phyloP scores from a whole-genome alignment of 2,329 filamentous ascomycete species.

The Chaetomiaceae sp. region DNA sequence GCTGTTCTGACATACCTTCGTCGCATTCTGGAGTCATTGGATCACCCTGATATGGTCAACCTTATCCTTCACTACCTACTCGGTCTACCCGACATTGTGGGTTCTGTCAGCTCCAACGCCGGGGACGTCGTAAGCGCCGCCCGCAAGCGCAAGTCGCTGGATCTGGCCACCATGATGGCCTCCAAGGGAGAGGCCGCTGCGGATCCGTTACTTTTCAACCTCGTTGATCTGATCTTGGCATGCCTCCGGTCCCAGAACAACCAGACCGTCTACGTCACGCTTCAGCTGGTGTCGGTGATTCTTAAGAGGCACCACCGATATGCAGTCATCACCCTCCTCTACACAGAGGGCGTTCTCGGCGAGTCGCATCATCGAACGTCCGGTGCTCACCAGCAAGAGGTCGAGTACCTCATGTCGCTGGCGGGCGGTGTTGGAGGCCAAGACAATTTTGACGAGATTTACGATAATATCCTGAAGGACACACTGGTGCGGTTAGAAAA shows the following conservation, averaged over 20 bases:
- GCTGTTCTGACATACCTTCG: constrained; percentile 91
- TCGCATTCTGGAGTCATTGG: constrained; percentile 82
- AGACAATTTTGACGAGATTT: constrained; percentile 67
- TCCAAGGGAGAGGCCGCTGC: constrained; percentile 67
- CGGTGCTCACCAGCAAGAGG: constrained; percentile 70
- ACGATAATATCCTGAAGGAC: constrained; percentile 68
- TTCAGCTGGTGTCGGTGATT: constrained; percentile 82
- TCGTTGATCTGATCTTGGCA: constrained; percentile 84
- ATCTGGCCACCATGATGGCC: constrained; percentile 75
- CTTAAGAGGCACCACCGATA: constrained; percentile 84
- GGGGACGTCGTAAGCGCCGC: constrained; percentile 60
- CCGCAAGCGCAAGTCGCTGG: constrained; percentile 82
- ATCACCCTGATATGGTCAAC: constrained; percentile 91
- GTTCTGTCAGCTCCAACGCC: constrained; percentile 35
- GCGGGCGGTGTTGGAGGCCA: constrained; percentile 66
- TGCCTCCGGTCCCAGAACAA: constrained; percentile 79
- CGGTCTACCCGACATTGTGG: constrained; percentile 62
- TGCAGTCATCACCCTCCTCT: constrained; percentile 71
- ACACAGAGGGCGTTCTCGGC: constrained; percentile 56
- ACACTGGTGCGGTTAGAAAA: constrained; percentile 64
- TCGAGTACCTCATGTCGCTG: constrained; percentile 65
- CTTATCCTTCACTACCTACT: constrained; percentile 90
- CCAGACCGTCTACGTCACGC: constrained; percentile 83
- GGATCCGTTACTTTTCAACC: constrained; percentile 85
- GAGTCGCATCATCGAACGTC: constrained; percentile 58